These are phyloP conservation scores for Apiotrichum siamense DNA, from an alignment of 1,284 basidiomycete species.

Conservation along the genomic window DNA sequence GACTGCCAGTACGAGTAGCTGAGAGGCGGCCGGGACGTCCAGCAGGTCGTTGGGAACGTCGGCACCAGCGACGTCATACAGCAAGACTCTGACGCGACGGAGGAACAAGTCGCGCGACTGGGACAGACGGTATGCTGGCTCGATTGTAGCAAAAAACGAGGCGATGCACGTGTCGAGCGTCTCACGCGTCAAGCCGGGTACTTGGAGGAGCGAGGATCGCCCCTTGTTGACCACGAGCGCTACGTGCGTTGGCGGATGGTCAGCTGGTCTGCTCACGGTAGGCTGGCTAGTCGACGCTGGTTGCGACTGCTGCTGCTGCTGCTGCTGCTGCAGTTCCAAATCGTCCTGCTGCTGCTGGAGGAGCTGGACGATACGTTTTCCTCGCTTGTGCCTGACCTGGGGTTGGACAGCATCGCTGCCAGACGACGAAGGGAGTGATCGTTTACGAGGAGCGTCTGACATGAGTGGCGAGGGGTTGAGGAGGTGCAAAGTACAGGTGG, in stretches of 20 bases:
- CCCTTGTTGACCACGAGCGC: neutral
- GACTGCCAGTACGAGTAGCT: conserved; percentile 1
- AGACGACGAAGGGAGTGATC: too few species aligned
- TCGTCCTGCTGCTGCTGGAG: conserved; percentile 1
- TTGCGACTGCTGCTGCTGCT: too few species aligned
- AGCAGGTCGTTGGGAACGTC: neutral
- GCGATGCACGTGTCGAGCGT: neutral
- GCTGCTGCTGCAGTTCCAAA: neutral
- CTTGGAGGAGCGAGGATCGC: neutral
- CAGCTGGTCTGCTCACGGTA: too few species aligned
- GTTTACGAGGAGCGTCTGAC: too few species aligned
- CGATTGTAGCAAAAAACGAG: neutral
- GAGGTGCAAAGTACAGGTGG: too few species aligned
- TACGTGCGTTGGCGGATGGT: neutral
- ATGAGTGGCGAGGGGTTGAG: too few species aligned
- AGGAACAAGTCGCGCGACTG: neutral
- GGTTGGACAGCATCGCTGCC: neutral
- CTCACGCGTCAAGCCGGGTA: neutral
- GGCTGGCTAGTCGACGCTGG: too few species aligned
- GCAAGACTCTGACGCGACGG: neutral
- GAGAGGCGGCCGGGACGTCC: neutral
- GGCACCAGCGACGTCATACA: neutral
- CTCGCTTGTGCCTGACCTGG: neutral
- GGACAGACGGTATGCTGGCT: neutral
- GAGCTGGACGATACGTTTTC: conserved; percentile 1